Percentiles rank a stretch among this genome's conserved stretches.
phyloP scores from a whole-genome alignment of 2,329 filamentous ascomycete species.

The Neoascochyta sp. region DNA sequence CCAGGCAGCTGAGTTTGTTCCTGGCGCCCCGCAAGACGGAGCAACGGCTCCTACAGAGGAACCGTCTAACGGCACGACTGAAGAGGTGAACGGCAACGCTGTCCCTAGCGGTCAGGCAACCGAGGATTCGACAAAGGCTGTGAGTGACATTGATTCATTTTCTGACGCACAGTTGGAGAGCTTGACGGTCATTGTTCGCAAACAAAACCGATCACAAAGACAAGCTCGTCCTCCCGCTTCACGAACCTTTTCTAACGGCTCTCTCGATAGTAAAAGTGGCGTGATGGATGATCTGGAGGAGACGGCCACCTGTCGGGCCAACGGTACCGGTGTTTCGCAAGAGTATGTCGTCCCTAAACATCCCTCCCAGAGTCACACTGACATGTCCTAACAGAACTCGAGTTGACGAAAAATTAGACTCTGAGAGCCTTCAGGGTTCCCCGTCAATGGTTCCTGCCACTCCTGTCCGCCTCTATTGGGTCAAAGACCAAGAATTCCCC shows the following conservation, averaged over 20 bases:
- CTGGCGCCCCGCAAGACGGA: constrained; percentile 15
- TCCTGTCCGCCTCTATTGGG: constrained; percentile 45
- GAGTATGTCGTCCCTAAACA: constrained; percentile 24
- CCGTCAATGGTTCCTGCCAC: too few species aligned
- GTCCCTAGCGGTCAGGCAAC: constrained; percentile 24
- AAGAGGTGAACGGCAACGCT: constrained; percentile 20
- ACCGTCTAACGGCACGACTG: constrained; percentile 18
- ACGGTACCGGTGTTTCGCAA: constrained; percentile 34
- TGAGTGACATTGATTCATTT: constrained; percentile 46
- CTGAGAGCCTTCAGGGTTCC: too few species aligned
- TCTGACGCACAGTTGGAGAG: constrained; percentile 52
- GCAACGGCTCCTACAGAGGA: constrained; percentile 10
- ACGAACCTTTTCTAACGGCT: constrained; percentile 55
- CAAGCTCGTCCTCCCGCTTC: constrained; percentile 28
- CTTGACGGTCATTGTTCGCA: constrained; percentile 53
- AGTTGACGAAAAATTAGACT: too few species aligned
- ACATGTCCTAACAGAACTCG: too few species aligned
- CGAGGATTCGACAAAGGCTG: constrained; percentile 30
- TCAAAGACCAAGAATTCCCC: constrained; percentile 48
- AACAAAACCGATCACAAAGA: constrained; percentile 33
- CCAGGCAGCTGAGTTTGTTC: constrained; percentile 28
- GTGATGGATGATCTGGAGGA: constrained; percentile 49
- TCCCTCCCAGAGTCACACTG: neutral
- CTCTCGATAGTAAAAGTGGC: constrained; percentile 50
- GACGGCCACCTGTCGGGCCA: constrained; percentile 33